These are phyloP conservation scores for Leishmania major DNA, from an alignment of 208 protist genomes.

Conservation along the genomic window DNA sequence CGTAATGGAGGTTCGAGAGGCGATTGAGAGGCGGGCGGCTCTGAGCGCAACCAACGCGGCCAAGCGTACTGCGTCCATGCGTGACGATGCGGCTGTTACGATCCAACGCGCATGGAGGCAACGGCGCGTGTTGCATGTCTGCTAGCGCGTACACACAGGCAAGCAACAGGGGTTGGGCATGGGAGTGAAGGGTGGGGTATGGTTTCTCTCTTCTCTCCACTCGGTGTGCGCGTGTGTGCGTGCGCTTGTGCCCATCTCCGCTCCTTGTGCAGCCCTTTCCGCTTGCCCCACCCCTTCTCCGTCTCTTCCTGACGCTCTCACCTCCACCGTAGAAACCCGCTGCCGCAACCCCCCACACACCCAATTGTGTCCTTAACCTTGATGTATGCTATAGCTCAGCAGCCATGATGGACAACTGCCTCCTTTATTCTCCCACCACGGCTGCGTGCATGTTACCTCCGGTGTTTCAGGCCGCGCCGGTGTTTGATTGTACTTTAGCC, in stretches of 20 bases:
- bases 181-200: not conserved
- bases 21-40: not conserved
- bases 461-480: not conserved
- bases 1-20: slow-evolving; percentile 14
- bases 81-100: slow-evolving; percentile 48
- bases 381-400: not conserved
- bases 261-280: not conserved
- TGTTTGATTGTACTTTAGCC: not conserved
- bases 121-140: too few relatives aligned
- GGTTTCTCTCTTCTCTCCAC: not conserved
- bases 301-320: not conserved
- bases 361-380: not conserved
- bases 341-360: not conserved
- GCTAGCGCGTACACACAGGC: not conserved
- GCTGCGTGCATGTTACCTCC: not conserved
- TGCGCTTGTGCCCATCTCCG: not conserved
- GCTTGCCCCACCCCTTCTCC: not conserved
- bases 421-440: not conserved
- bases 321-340: not conserved
- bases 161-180: not conserved
- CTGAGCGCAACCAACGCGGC: not conserved
- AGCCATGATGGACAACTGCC: not conserved
- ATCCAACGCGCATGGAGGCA: slow-evolving; percentile 60
- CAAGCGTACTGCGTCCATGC: slow-evolving; percentile 8
- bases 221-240: not conserved